phyloP scores from a whole-genome alignment of 345 rosid species.

The Euphorbia peplus region DNA sequence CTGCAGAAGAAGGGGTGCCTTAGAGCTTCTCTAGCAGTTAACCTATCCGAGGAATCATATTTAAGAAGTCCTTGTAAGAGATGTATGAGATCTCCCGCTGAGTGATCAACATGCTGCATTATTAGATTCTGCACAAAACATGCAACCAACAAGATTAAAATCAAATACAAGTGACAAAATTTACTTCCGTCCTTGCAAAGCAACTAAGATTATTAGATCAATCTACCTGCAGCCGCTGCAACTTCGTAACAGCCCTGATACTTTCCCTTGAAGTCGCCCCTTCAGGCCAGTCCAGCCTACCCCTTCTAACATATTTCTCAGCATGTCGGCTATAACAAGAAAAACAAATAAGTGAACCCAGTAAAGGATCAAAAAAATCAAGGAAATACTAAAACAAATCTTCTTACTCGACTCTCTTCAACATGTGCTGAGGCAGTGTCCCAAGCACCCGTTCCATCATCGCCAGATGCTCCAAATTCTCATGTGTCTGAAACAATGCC shows the following conservation, averaged over 20 bases:
- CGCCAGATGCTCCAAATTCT: constrained; percentile 85
- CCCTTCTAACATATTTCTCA: constrained; percentile 77
- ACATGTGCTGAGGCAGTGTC: constrained; percentile 60
- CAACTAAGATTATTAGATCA: background rate
- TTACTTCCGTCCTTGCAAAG: background rate
- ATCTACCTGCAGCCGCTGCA: constrained; percentile 74
- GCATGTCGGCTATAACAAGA: constrained; percentile 52
- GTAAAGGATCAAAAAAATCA: too few species aligned
- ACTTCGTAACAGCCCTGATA: constrained; percentile 67
- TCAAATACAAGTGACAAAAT: background rate
- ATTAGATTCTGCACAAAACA: constrained; percentile 16
- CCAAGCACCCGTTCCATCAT: constrained; percentile 95
- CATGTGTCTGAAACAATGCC: constrained; percentile 91
- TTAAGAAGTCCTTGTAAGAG: constrained; percentile 30
- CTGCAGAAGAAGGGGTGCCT: constrained; percentile 28
- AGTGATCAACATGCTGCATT: constrained; percentile 37
- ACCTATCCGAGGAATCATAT: constrained; percentile 31
- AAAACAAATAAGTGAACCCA: background rate
- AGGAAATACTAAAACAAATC: background rate
- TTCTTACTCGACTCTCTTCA: constrained; percentile 74
- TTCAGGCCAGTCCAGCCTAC: constrained; percentile 85
- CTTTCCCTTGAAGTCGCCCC: constrained; percentile 83
- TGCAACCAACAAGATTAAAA: background rate
- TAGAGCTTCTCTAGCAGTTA: constrained; percentile 29
- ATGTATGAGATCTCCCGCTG: constrained; percentile 33